Evolutionary conservation across 805 yeast genomes (phyloP).

Genomic region (Kuraishia molischiana): DNA sequence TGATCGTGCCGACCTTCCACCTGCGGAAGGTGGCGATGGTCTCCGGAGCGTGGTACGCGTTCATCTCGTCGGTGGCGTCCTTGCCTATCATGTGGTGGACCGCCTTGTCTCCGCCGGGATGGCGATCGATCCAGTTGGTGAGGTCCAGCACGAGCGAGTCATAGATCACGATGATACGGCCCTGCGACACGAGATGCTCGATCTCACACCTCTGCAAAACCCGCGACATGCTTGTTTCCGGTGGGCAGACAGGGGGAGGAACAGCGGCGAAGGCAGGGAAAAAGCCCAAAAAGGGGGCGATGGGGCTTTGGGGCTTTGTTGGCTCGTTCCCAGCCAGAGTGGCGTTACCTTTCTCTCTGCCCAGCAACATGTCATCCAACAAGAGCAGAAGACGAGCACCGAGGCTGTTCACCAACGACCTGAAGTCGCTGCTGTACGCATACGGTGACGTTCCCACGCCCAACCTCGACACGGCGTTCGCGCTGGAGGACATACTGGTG

Average conservation of each 20-base stretch:
- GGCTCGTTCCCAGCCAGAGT: no score
- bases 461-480: constrained; percentile 51
- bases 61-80: constrained; percentile 88
- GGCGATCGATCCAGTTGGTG: constrained; percentile 60
- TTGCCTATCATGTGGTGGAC: constrained; percentile 78
- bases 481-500: constrained; percentile 58
- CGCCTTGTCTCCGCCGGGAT: constrained; percentile 89
- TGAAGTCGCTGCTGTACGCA: constrained; percentile 55
- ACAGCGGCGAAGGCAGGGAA: background rate
- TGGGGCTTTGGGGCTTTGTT: background rate
- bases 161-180: constrained; percentile 63
- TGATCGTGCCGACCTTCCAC: constrained; percentile 59
- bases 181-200: constrained; percentile 51
- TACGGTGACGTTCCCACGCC: constrained; percentile 70
- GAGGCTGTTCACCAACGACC: constrained; percentile 26
- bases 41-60: constrained; percentile 65
- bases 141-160: constrained; percentile 50
- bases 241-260: no score
- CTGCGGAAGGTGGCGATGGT: constrained; percentile 39
- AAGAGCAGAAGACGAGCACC: constrained; percentile 5
- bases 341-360: no score
- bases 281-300: background rate
- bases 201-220: constrained; percentile 34
- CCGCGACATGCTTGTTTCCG: background rate
- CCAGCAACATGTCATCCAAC: constrained; percentile 2